Conservation (phyloP, 441 rosid genomes). For the Codiaeum variegatum region DNA sequence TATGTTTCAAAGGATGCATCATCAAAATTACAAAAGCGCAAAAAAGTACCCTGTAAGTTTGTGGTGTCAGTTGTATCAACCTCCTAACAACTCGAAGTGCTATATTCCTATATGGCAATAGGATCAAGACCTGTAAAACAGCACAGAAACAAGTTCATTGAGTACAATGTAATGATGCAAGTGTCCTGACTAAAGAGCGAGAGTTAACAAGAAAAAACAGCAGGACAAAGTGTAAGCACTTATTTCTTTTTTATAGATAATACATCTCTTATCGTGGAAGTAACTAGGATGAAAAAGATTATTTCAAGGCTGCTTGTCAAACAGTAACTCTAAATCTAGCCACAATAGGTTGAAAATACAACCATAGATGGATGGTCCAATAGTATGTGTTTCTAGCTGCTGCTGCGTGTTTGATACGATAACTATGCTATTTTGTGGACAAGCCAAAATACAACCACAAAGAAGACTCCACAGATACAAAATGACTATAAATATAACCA, state of each 20-base stretch:
- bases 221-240: conserved; percentile 4
- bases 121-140: conserved; percentile 61
- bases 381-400: neutral
- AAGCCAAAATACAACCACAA: neutral
- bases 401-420: neutral
- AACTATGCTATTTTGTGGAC: neutral
- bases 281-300: neutral
- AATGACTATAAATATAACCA: neutral
- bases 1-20: conserved; percentile 11
- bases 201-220: neutral
- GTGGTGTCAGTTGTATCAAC: conserved; percentile 73
- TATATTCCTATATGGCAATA: conserved; percentile 71
- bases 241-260: neutral
- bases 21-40: conserved; percentile 8
- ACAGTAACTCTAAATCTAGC: neutral
- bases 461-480: neutral
- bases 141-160: conserved; percentile 14
- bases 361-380: neutral
- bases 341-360: neutral
- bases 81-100: conserved; percentile 72
- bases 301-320: neutral
- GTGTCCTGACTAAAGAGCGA: neutral
- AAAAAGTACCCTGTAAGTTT: conserved; percentile 60
- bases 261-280: neutral
- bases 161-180: conserved; percentile 2